A percentile compares a stretch with the other conserved stretches of the same genome.
phyloP scores from a whole-genome alignment of 2,329 filamentous ascomycete genomes.

The Diaporthe aspalathi region DNA sequence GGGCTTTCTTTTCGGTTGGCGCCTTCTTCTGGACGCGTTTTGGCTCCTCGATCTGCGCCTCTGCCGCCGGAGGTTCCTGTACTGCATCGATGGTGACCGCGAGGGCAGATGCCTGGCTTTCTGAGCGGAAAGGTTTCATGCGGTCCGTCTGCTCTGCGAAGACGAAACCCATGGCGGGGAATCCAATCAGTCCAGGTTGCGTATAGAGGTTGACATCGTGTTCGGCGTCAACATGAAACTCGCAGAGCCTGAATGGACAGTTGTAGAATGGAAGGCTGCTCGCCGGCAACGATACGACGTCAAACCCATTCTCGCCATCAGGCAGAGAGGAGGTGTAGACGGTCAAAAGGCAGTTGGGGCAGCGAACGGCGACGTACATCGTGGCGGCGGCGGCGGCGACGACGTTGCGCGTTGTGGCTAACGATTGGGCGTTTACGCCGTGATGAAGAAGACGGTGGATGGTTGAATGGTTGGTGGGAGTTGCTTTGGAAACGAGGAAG shows the following conservation, averaged over 20 bases:
- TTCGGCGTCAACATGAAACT: background rate
- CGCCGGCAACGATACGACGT: background rate
- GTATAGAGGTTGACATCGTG: background rate
- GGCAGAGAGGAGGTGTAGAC: background rate
- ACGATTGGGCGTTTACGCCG: background rate
- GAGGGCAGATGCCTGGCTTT: background rate
- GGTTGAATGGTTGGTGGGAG: too few species aligned
- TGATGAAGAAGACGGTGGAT: background rate
- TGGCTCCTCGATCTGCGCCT: background rate
- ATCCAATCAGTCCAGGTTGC: rapidly evolving
- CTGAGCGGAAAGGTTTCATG: background rate
- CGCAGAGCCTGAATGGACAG: background rate
- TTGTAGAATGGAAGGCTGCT: background rate
- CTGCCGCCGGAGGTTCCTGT: too few species aligned
- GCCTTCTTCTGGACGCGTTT: too few species aligned
- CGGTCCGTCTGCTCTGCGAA: background rate
- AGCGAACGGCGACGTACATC: background rate
- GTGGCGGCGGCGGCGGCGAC: background rate
- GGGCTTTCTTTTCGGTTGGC: background rate
- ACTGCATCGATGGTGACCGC: background rate
- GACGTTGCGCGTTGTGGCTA: background rate
- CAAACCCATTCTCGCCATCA: background rate
- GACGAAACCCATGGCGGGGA: rapidly evolving
- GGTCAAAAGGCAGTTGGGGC: constrained; percentile 4
- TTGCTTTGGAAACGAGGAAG: too few species aligned